Evolutionary conservation across 768 basidiomycete species (phyloP).

Genomic region (Mycena rosella): DNA sequence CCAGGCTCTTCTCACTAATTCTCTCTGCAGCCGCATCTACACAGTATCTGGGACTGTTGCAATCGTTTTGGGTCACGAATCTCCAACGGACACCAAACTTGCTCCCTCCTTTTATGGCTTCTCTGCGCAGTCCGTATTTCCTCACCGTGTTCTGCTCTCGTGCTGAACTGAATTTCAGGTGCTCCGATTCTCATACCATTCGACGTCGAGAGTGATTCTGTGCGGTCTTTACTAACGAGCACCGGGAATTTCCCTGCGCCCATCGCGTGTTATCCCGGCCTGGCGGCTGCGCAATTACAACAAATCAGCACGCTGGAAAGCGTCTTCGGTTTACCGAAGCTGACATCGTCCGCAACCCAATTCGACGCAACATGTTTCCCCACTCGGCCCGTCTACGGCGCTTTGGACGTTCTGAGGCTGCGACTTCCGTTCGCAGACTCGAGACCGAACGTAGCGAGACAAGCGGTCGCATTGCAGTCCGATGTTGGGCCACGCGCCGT

Average conservation of each 20-base stretch:
- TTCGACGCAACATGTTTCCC: slow-evolving; percentile 68
- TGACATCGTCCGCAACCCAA: slow-evolving; percentile 43
- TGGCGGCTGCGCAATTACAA: slow-evolving; percentile 54
- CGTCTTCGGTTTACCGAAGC: slow-evolving; percentile 63
- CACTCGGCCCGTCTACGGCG: slow-evolving; percentile 72
- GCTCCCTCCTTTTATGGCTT: slow-evolving; percentile 60
- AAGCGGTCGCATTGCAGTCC: slow-evolving; percentile 62
- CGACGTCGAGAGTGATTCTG: slow-evolving; percentile 43
- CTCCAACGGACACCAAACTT: slow-evolving; percentile 60
- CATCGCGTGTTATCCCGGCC: slow-evolving; percentile 69
- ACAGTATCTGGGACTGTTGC: slow-evolving; percentile 62
- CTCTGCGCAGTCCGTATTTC: slow-evolving; percentile 53
- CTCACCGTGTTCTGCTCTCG: slow-evolving; percentile 55
- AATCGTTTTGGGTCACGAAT: slow-evolving; percentile 67
- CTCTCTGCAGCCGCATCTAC: slow-evolving; percentile 64
- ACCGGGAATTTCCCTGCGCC: slow-evolving; percentile 70
- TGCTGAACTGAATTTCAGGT: slow-evolving; percentile 17
- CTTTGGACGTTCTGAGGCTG: slow-evolving; percentile 67
- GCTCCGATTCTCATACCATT: slow-evolving; percentile 37
- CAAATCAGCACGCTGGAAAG: slow-evolving; percentile 63
- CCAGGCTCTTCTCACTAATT: slow-evolving; percentile 11
- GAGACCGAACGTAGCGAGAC: slow-evolving; percentile 55
- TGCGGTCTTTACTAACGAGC: slow-evolving; percentile 57
- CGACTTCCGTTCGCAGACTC: slow-evolving; percentile 69
- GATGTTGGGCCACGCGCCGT: slow-evolving; percentile 63